Evolutionary conservation across 179 eudicot genomes (phyloP), one percentile per base, ranked within the genome.

Genomic region (Spergularia azorica): DNA sequence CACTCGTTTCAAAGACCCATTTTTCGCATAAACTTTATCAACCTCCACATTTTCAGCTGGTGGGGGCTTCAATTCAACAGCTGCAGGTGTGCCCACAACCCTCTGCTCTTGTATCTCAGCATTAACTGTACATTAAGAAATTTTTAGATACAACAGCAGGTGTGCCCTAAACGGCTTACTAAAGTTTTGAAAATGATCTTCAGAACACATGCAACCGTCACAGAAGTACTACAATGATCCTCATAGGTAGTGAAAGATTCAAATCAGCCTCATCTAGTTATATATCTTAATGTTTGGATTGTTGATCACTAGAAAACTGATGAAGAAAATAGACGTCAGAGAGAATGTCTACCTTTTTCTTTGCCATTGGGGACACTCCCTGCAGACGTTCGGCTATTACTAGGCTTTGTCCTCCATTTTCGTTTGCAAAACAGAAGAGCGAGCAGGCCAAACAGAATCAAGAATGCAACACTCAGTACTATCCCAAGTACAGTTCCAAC

Each of bases 31-130:
- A 58, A 92, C 51, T 79, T 78, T 86, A 70, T 91, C 99, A 64
- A 83, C 86, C 18, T 80, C 67, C 59, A 86, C 71, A 54, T 79
- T 90, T 77, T 93, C 99, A 2, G 91, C 57, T 70, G 96, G 97
- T 17, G 85, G 92, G 46, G 94, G 85, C 79, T 90, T 91, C 83
- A 87, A 63, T 76, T 93, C 94, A 79, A 87, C 85, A 58, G 83
- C 79, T 63, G 88, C 73, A 75, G 91, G 88, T 55, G 77, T 75
- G 74, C 90, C 77, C 63, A 82, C 78, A 72, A 86, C 80, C 82
- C 97, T 89, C 77, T 87, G 97, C 76, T 88, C 96, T 88, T 88
- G 99, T 84, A 88, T 71, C 87, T 90, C 94, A 65, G 79, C 79
- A 72, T 79, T 85, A 78, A 82, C 95, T 93, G 79, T 71, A 77